Percentiles rank a stretch among this genome's conserved stretches.
Evolutionary conservation across 2,329 filamentous ascomycete genomes (phyloP).

Genomic region (Akanthomyces muscarius): DNA sequence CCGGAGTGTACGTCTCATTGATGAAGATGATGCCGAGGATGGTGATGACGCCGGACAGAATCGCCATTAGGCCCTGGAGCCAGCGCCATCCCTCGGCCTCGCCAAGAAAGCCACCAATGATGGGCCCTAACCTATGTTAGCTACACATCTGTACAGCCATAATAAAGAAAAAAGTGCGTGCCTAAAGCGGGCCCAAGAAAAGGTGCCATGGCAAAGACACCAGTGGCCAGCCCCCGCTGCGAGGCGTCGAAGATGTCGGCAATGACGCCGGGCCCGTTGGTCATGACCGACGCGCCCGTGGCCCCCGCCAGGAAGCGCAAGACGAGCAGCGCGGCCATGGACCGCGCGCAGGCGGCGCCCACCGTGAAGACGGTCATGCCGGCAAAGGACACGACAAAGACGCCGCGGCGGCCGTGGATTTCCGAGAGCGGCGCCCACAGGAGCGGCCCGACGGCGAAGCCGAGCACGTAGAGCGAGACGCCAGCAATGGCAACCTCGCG

Average conservation of each 20-base stretch:
- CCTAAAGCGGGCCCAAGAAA: conserved; percentile 55
- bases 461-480: conserved; percentile 55
- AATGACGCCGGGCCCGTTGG: conserved; percentile 53
- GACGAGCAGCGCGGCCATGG: conserved; percentile 52
- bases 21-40: conserved; percentile 41
- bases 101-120: conserved; percentile 55
- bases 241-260: conserved; percentile 52
- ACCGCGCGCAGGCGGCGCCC: conserved; percentile 46
- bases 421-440: conserved; percentile 60
- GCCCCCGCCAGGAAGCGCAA: conserved; percentile 58
- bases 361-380: conserved; percentile 52
- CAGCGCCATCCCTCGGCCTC: conserved; percentile 55
- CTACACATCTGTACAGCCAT: too few species aligned
- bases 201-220: conserved; percentile 52
- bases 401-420: conserved; percentile 50
- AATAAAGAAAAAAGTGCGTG: background rate
- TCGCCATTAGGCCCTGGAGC: conserved; percentile 54
- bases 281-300: conserved; percentile 53
- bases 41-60: conserved; percentile 52
- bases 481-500: conserved; percentile 68
- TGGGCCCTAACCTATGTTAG: conserved; percentile 35
- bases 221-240: conserved; percentile 49
- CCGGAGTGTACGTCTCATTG: conserved; percentile 52
- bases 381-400: conserved; percentile 50
- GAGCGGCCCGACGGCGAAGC: conserved; percentile 52